Percentiles rank a stretch among this genome's conserved stretches.
phyloP scores from a whole-genome alignment of 164 flowering plant species.

The Vitis amurensis region DNA sequence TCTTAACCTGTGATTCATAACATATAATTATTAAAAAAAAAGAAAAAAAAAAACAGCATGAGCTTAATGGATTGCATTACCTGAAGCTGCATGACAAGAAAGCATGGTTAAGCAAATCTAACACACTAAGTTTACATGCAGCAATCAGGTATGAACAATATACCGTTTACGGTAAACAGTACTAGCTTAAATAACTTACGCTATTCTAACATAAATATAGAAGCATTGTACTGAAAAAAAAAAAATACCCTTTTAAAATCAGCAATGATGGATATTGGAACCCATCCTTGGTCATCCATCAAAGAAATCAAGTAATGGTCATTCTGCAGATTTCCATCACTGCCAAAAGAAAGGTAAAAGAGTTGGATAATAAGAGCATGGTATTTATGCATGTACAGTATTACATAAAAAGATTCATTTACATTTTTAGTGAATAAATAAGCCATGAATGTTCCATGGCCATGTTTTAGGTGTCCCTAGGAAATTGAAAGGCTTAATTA shows the following conservation, averaged over 20 bases:
- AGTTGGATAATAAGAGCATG: not conserved
- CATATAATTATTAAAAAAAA: not conserved
- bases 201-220: not conserved
- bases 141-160: not conserved
- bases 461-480: not conserved
- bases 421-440: no score
- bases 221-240: not conserved
- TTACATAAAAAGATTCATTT: no score
- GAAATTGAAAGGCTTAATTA: not conserved
- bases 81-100: no score
- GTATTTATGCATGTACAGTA: not conserved
- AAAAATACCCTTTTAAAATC: conserved; percentile 76
- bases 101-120: no score
- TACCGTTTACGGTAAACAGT: not conserved
- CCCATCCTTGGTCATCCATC: conserved; percentile 96
- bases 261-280: conserved; percentile 65
- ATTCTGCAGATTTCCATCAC: conserved; percentile 78
- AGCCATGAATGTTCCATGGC: not conserved
- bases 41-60: no score
- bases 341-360: conserved; percentile 32
- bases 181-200: not conserved
- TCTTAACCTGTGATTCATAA: conserved; percentile 58
- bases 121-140: not conserved
- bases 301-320: conserved; percentile 67
- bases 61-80: no score